A percentile compares a stretch with the other conserved stretches of the same genome.
Conservation (phyloP, 495 filamentous ascomycete species). For the Margaritispora aquatica region DNA sequence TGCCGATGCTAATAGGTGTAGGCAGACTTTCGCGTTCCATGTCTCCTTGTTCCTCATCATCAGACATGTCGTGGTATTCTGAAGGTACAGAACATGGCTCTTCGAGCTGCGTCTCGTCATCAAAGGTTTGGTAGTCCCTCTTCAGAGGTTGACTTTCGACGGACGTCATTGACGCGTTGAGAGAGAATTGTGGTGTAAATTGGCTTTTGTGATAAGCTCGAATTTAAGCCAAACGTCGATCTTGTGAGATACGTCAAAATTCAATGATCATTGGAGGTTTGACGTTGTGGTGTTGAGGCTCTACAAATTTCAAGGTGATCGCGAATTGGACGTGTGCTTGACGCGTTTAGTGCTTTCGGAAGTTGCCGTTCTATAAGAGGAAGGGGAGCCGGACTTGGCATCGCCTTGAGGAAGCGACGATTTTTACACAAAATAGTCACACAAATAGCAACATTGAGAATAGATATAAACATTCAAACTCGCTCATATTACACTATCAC, state of each 20-base stretch:
- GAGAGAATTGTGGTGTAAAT: not conserved
- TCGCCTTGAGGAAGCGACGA: too few relatives aligned
- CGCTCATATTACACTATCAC: conserved; percentile 1
- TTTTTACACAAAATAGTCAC: too few relatives aligned
- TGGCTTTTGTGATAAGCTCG: not conserved
- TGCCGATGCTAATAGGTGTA: not conserved
- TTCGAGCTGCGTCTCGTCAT: conserved; percentile 8
- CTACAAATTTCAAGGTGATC: not conserved
- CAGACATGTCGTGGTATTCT: not conserved
- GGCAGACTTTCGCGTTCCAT: not conserved
- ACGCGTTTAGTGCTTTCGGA: not conserved
- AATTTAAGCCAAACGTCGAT: too few relatives aligned
- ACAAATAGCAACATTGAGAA: too few relatives aligned
- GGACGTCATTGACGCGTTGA: conserved; percentile 10
- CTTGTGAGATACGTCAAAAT: not conserved
- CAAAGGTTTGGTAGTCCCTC: conserved; percentile 15
- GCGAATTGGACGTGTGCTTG: not conserved
- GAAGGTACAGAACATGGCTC: conserved; percentile 6
- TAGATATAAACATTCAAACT: not conserved
- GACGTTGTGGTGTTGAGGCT: not conserved
- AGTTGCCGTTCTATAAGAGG: not conserved
- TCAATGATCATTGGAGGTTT: not conserved
- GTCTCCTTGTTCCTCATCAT: not conserved
- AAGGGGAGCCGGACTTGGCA: not conserved
- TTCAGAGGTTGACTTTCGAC: conserved; percentile 11